Base-by-base conservation (phyloP, 805 yeast species). In the Pichia manshurica region DNA sequence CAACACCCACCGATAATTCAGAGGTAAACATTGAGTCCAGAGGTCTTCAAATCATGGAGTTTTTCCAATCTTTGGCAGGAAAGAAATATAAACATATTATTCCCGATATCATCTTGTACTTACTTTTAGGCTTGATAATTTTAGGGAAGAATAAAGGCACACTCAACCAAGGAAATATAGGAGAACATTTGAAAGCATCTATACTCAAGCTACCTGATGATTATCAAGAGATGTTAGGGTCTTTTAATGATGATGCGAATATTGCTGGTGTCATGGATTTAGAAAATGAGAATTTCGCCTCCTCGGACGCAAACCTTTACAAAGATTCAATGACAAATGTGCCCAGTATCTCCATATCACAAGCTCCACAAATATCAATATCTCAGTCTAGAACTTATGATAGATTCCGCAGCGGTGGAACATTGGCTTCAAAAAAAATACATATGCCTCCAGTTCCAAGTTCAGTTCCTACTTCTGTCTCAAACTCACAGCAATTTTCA, bases 241-340 rank as follows among this genome's bases (percentile, higher is more conserved):
- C 47, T 2, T 54, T 54, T 37, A 52, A 53, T 17, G 36, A 32
- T 13, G 55, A 54, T 44, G 49, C 49, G 42, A 32, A 44, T 37
- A 33, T 46, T n/a, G 40, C 50, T 9, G 45, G 52, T 4, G 38
- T 39, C 10, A 44, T 34, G 25, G 48, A 48, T 31, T 17, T 28
- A 5, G 47, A 36, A 4, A 46, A 29, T n/a, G 49, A 46, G 10
- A 28, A 15, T 9, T 44, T 41, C 7, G 33, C 16, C 17, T 20
- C 16, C 19, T 25, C 29, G 7, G 10, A 25, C 10, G n/a, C n/a
- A n/a, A n/a, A n/a, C n/a, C n/a, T n/a, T n/a, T n/a, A n/a, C n/a
- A n/a, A n/a, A n/a, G n/a, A n/a, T n/a, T n/a, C n/a, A n/a, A n/a
- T 46, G 19, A 2, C 10, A 4, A 25, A 36, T 23, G 31, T 33